Evolutionary conservation across 2,329 filamentous ascomycete species (phyloP).

Genomic region (Fusarium poae): DNA sequence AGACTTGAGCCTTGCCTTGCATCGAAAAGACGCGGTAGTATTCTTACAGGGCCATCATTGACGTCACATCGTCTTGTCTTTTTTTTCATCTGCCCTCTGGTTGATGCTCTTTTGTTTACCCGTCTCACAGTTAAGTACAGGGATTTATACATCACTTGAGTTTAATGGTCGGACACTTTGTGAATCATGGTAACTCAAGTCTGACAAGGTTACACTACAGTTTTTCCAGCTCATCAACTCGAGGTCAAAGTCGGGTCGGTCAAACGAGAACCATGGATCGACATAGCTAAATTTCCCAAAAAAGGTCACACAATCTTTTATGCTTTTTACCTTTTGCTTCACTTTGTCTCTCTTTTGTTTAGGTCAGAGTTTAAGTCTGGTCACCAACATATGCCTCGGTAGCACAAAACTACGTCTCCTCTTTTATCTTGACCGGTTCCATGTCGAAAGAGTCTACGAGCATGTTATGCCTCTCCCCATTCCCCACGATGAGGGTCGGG

Average conservation of each 20-base stretch:
- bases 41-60: slow-evolving; percentile 2
- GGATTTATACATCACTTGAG: neutral
- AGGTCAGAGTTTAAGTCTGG: slow-evolving; percentile 6
- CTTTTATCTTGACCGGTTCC: neutral
- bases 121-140: neutral
- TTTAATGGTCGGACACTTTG: neutral
- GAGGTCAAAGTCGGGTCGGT: slow-evolving; percentile 2
- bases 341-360: neutral
- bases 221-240: neutral
- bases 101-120: slow-evolving; percentile 5
- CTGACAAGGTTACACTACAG: slow-evolving; percentile 24
- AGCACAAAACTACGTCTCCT: neutral
- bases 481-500: slow-evolving; percentile 24
- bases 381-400: neutral
- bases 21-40: neutral
- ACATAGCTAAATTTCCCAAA: slow-evolving; percentile 29
- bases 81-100: neutral
- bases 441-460: slow-evolving; percentile 5
- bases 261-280: slow-evolving; percentile 34
- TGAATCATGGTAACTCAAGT: neutral
- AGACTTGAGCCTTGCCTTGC: neutral
- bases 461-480: slow-evolving; percentile 2
- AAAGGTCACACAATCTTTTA: slow-evolving; percentile 8
- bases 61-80: neutral
- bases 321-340: neutral